A percentile compares a stretch with the other conserved stretches of the same genome.
Evolutionary conservation across 192 early-diverging fungal species (phyloP).

Genomic region (Linnemannia zychae): DNA sequence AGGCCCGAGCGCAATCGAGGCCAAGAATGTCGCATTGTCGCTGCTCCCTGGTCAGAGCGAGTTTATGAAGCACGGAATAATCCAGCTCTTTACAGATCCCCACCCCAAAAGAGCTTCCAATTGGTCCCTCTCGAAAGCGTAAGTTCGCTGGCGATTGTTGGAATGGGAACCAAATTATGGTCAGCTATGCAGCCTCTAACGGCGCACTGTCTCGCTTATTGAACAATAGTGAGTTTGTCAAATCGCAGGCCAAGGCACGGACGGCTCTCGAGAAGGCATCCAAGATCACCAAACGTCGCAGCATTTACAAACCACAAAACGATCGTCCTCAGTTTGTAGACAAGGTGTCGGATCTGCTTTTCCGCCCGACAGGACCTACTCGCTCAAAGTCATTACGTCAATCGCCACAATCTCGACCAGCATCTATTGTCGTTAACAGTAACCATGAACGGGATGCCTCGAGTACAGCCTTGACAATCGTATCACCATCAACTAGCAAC

Average conservation of each 20-base stretch:
- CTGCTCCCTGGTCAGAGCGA: constrained; percentile 87
- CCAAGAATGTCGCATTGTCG: constrained; percentile 82
- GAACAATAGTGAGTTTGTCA: constrained; percentile 38
- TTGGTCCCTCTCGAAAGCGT: constrained; percentile 60
- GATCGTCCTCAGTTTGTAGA: constrained; percentile 50
- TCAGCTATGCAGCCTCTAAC: not conserved
- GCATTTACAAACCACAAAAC: constrained; percentile 35
- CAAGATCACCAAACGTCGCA: constrained; percentile 47
- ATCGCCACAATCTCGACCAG: constrained; percentile 22
- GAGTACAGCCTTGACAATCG: constrained; percentile 12
- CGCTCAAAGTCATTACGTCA: constrained; percentile 50
- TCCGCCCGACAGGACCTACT: constrained; percentile 44
- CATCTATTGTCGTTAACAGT: constrained; percentile 27
- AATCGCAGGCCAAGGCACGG: constrained; percentile 17
- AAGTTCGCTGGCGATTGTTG: not conserved
- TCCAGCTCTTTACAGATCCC: constrained; percentile 88
- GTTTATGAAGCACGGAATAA: constrained; percentile 77
- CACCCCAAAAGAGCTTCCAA: constrained; percentile 76
- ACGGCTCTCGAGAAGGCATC: constrained; percentile 48
- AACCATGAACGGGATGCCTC: constrained; percentile 20
- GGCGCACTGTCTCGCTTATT: not conserved
- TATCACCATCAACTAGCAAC: constrained; percentile 1
- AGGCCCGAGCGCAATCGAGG: constrained; percentile 79
- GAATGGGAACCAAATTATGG: not conserved
- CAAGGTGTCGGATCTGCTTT: constrained; percentile 49